These are phyloP conservation scores for Anethum foeniculum DNA, from an alignment of 140 eudicot species.

Conservation along the genomic window DNA sequence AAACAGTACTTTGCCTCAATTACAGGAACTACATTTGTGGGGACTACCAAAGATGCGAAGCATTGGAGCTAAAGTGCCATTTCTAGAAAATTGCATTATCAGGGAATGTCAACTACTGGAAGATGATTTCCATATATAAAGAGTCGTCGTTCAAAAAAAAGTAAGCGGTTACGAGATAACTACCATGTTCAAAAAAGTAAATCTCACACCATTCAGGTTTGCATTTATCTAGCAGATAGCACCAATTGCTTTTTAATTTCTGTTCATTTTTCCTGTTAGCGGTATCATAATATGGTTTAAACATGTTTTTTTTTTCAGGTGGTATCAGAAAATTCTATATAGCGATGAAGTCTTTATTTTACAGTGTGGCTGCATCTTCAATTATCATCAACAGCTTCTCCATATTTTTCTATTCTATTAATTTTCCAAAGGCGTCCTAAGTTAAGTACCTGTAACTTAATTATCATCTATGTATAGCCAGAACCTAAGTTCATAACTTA, in stretches of 20 bases:
- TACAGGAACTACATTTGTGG: slow-evolving; percentile 10
- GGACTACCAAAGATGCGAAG: slow-evolving; percentile 13
- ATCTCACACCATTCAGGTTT: neutral
- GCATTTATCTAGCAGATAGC: neutral
- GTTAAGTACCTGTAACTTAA: neutral
- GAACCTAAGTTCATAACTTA: neutral
- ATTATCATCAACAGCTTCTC: neutral
- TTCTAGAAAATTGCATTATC: neutral
- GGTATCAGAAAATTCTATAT: neutral
- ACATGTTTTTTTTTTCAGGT: neutral
- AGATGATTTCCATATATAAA: neutral
- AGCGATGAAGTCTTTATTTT: too few relatives aligned
- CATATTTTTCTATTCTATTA: neutral
- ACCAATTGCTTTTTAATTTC: too few relatives aligned
- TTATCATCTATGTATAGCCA: neutral
- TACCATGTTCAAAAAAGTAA: too few relatives aligned
- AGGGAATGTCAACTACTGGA: neutral
- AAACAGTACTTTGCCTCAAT: neutral
- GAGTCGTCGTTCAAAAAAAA: too few relatives aligned
- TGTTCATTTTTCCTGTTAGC: too few relatives aligned
- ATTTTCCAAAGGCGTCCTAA: neutral
- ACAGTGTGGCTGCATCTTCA: neutral
- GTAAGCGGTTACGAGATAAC: too few relatives aligned
- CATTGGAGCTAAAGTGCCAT: neutral
- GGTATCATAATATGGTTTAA: neutral